These are phyloP conservation scores for Clonostachys chloroleuca DNA, from an alignment of 2,329 filamentous ascomycete species.

Conservation along the genomic window DNA sequence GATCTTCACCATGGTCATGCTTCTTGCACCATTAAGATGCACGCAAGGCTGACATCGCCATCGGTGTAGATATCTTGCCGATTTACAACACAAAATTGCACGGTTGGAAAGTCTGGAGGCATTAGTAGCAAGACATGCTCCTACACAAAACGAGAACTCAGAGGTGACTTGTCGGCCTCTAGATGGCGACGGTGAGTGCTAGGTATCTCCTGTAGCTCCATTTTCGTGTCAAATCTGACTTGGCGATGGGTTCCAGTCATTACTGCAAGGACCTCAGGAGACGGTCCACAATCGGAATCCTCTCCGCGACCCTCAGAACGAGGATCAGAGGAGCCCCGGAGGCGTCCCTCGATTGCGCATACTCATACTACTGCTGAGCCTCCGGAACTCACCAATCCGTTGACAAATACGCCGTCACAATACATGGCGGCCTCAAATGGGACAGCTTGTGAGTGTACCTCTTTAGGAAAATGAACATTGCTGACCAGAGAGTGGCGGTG, in stretches of 20 bases:
- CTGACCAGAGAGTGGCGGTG: too few relatives aligned
- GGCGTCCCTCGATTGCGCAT: conserved; percentile 2
- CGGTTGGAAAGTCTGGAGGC: conserved; percentile 6
- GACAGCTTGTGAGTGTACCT: conserved; percentile 28
- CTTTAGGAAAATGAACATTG: too few relatives aligned
- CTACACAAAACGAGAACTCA: not conserved
- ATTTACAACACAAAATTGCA: conserved; percentile 7
- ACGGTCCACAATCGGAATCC: too few relatives aligned
- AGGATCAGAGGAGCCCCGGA: too few relatives aligned
- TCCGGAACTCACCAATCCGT: conserved; percentile 28
- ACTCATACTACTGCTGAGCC: conserved; percentile 8
- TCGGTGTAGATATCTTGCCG: not conserved
- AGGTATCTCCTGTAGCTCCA: too few relatives aligned
- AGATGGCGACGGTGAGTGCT: too few relatives aligned
- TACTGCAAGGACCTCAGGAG: too few relatives aligned
- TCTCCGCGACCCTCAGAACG: too few relatives aligned
- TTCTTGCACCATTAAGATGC: conserved; percentile 19
- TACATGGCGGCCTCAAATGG: conserved; percentile 35
- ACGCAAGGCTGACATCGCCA: conserved; percentile 18
- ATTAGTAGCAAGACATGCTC: conserved; percentile 1
- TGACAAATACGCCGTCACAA: conserved; percentile 30
- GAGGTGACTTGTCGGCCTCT: too few relatives aligned
- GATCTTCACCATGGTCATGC: conserved; percentile 1
- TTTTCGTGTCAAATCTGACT: too few relatives aligned
- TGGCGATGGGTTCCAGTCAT: too few relatives aligned